A percentile compares a stretch with the other conserved stretches of the same genome.
These are phyloP conservation scores for Hypsizygus marmoreus DNA, from an alignment of 768 basidiomycete species.

Conservation along the genomic window DNA sequence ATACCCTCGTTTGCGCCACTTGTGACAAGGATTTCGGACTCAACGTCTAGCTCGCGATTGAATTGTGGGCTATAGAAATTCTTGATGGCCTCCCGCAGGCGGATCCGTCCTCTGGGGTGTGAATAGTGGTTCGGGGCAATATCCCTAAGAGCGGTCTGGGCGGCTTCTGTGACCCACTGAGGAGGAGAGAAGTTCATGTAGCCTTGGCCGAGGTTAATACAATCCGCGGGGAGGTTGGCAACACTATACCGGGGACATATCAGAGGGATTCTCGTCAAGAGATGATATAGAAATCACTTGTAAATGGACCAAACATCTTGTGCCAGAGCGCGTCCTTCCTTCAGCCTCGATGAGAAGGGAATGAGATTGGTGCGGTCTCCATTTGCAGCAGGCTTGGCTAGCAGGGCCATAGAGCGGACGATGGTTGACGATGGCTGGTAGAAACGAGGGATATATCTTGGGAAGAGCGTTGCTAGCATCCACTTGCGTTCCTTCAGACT, in stretches of 20 bases:
- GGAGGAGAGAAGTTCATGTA: conserved; percentile 95
- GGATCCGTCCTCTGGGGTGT: conserved; percentile 85
- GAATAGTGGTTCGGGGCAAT: conserved; percentile 84
- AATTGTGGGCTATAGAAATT: conserved; percentile 73
- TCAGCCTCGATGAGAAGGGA: conserved; percentile 70
- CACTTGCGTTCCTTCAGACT: neutral
- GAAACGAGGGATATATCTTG: conserved; percentile 7
- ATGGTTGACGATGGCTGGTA: conserved; percentile 17
- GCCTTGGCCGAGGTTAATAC: conserved; percentile 93
- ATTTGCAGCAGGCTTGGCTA: neutral
- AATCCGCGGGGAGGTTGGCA: conserved; percentile 85
- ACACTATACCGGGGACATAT: conserved; percentile 50
- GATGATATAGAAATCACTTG: conserved; percentile 52
- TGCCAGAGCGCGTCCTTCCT: conserved; percentile 74
- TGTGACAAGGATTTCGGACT: conserved; percentile 89
- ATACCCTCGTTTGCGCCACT: conserved; percentile 97
- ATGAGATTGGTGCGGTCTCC: conserved; percentile 53
- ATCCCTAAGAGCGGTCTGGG: conserved; percentile 62
- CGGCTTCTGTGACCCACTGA: conserved; percentile 74
- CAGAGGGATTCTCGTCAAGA: conserved; percentile 9
- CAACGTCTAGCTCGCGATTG: conserved; percentile 72
- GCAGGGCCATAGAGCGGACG: conserved; percentile 15
- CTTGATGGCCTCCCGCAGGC: conserved; percentile 87
- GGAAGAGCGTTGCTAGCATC: conserved; percentile 4
- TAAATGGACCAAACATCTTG: conserved; percentile 92